phyloP scores from a whole-genome alignment of 1,284 basidiomycete genomes.

The Earliella scabrosa region DNA sequence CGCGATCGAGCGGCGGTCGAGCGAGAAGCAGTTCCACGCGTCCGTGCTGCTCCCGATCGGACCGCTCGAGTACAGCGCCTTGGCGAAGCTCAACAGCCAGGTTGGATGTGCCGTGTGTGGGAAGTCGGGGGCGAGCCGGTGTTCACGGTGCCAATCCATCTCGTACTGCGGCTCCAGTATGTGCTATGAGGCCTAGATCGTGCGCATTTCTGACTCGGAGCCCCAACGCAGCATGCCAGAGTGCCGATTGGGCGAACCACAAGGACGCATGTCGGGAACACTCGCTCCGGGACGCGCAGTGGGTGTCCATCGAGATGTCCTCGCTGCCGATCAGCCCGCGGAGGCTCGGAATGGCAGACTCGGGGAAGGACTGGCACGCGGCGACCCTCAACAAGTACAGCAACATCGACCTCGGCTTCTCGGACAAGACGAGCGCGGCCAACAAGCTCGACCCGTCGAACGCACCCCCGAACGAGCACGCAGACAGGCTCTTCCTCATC shows the following conservation, averaged over 20 bases:
- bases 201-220: not conserved
- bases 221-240: conserved; percentile 40
- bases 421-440: not conserved
- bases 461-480: conserved; percentile 37
- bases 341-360: no score
- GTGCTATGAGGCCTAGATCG: conserved; percentile 14
- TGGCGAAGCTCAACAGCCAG: conserved; percentile 40
- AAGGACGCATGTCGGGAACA: conserved; percentile 36
- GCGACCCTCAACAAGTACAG: conserved; percentile 15
- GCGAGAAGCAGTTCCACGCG: conserved; percentile 32
- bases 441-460: not conserved
- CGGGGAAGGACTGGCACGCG: conserved; percentile 8
- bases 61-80: conserved; percentile 39
- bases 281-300: conserved; percentile 42
- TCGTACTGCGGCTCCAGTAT: conserved; percentile 42
- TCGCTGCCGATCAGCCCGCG: not conserved
- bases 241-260: conserved; percentile 42
- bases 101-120: conserved; percentile 45
- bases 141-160: conserved; percentile 40
- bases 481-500: conserved; percentile 42
- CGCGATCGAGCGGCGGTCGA: conserved; percentile 19
- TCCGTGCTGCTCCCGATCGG: conserved; percentile 45
- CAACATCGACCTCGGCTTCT: conserved; percentile 3
- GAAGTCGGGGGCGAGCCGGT: conserved; percentile 35
- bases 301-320: conserved; percentile 37